These are phyloP conservation scores for Erucastrum elatum DNA, from an alignment of 345 rosid genomes.

Conservation along the genomic window DNA sequence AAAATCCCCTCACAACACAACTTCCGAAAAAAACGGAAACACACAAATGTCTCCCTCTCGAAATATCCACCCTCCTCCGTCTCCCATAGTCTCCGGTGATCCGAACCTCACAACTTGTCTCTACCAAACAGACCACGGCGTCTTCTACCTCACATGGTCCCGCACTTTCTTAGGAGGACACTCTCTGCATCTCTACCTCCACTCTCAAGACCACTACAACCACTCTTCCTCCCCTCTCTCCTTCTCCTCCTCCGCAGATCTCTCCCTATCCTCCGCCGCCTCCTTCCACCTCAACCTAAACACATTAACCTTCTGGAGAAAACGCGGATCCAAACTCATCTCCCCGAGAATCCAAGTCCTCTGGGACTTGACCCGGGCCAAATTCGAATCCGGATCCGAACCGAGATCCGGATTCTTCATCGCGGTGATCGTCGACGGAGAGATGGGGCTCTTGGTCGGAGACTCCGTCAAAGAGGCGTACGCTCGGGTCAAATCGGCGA, in stretches of 20 bases:
- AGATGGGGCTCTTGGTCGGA: conserved; percentile 70
- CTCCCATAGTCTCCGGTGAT: conserved; percentile 52
- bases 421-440: conserved; percentile 71
- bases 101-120: conserved; percentile 69
- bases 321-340: conserved; percentile 63
- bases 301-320: conserved; percentile 78
- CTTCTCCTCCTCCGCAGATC: conserved; percentile 40
- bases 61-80: conserved; percentile 21
- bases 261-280: conserved; percentile 51
- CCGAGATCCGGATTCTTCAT: conserved; percentile 79
- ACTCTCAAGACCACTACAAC: conserved; percentile 48
- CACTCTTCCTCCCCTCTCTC: conserved; percentile 42
- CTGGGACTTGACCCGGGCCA: conserved; percentile 80
- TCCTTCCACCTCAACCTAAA: conserved; percentile 72
- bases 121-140: conserved; percentile 75
- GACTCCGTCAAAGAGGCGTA: conserved; percentile 66
- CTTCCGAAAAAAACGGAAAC: not conserved
- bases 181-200: conserved; percentile 74
- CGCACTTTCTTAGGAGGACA: conserved; percentile 75
- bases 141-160: conserved; percentile 90
- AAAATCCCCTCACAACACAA: not conserved
- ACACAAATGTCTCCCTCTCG: conserved; percentile 50
- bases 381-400: conserved; percentile 82
- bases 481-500: conserved; percentile 43
- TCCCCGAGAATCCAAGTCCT: conserved; percentile 50